These are phyloP conservation scores for Penicillium odoratum DNA, from an alignment of 495 filamentous ascomycete species.

Conservation along the genomic window DNA sequence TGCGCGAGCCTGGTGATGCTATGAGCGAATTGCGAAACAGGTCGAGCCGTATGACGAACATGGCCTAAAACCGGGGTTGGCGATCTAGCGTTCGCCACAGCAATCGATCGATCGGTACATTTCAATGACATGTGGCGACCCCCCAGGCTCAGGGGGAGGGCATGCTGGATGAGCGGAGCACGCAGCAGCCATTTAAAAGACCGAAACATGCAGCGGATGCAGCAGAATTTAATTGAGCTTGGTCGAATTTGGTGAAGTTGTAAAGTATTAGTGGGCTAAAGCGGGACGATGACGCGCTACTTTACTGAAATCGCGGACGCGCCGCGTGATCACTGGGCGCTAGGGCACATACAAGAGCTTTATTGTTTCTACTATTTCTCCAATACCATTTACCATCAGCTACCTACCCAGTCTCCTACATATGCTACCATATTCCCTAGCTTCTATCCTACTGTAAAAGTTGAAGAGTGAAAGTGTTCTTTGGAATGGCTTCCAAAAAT, in stretches of 20 bases:
- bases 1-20: neutral
- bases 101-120: slow-evolving; percentile 29
- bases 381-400: too few species aligned
- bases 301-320: slow-evolving; percentile 9
- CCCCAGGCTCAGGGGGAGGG: slow-evolving; percentile 23
- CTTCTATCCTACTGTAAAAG: too few species aligned
- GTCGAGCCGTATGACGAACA: slow-evolving; percentile 20
- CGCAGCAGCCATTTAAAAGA: slow-evolving; percentile 27
- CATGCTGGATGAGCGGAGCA: slow-evolving; percentile 35
- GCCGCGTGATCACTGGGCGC: neutral
- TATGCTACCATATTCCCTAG: too few species aligned
- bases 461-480: too few species aligned
- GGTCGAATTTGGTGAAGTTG: neutral
- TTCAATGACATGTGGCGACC: slow-evolving; percentile 33
- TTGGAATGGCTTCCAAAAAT: too few species aligned
- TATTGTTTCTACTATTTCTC: too few species aligned
- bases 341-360: too few species aligned
- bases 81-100: slow-evolving; percentile 30
- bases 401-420: too few species aligned
- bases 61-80: slow-evolving; percentile 13
- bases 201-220: slow-evolving; percentile 39
- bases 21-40: neutral
- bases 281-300: slow-evolving; percentile 21
- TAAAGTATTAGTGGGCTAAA: slow-evolving; percentile 7
- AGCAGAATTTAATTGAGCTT: neutral